These are phyloP conservation scores for Clarireedia paspali DNA, from an alignment of 2,329 filamentous ascomycete genomes.

Conservation along the genomic window DNA sequence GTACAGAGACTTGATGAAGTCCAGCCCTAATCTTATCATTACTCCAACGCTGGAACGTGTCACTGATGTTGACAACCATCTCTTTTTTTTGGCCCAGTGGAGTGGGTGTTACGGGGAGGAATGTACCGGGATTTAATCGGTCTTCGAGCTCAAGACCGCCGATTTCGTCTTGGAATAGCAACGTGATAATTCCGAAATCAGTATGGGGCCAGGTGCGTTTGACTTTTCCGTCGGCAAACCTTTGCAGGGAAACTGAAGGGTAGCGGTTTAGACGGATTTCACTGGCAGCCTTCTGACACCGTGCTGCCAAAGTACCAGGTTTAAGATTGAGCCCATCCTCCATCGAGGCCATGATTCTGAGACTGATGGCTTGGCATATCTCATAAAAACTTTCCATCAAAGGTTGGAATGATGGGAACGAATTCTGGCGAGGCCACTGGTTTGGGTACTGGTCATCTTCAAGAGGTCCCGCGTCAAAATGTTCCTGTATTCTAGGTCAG, in stretches of 20 bases:
- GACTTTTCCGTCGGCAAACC: constrained; percentile 19
- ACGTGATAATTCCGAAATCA: constrained; percentile 43
- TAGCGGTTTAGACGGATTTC: constrained; percentile 36
- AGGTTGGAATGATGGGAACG: no score
- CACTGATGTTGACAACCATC: constrained; percentile 39
- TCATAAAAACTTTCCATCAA: no score
- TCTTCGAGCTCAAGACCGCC: constrained; percentile 46
- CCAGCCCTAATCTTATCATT: constrained; percentile 11
- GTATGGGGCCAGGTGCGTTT: constrained; percentile 33
- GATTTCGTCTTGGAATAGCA: constrained; percentile 45
- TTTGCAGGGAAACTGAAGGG: constrained; percentile 25
- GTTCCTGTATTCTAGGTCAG: no score
- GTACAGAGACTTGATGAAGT: constrained; percentile 10
- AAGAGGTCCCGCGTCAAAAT: no score
- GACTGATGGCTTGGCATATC: not conserved
- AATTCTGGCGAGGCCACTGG: no score
- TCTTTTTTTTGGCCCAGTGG: not conserved
- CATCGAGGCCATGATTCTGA: constrained; percentile 6
- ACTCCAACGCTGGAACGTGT: constrained; percentile 26
- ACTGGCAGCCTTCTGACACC: not conserved
- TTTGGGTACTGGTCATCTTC: no score
- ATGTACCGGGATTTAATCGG: constrained; percentile 31
- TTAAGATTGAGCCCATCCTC: constrained; percentile 3
- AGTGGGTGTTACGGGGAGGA: constrained; percentile 30
- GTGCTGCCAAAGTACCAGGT: constrained; percentile 1